Base-by-base conservation (phyloP, 1,139 yeast species). In the Kodamaea arcana region DNA sequence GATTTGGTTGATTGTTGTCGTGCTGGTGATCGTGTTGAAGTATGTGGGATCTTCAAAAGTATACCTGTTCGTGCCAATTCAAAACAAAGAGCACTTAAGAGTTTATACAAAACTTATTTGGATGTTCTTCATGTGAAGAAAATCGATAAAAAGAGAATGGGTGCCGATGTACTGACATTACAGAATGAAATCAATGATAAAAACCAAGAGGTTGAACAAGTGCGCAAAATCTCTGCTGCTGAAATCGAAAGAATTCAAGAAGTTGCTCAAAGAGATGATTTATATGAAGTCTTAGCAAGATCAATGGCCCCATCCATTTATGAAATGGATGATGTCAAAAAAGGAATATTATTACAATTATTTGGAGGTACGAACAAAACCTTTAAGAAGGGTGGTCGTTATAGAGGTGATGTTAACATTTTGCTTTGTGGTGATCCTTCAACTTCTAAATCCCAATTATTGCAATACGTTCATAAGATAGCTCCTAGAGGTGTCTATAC, bases 401-500 rank as follows among this genome's bases (percentile, higher is more conserved):
- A 90, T 57, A 77, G 99, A 69, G 99, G 99, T 34, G 99, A 92
- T 56, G 78, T 92, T 42, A 92, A 92, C 56, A 74, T 92, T 32
- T 65, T 92, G 41, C 69, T 92, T 31, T 90, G 97, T 65, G 99
- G 99, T 51, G 99, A 92, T 57, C 99, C 99, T 2, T 90, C 97
- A 8, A 92, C 99, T 3, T 82, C 97, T 10, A 92, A 92, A 57
- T 92, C 98, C 2, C 99, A 92, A 60, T 66, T 92, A 37, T 69
- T 92, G 47, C 94, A 88, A 53, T 92, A 92, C 48, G 97, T 92
- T 33, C 98, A 92, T 62, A 87, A 90, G 55, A 92, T 92, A 46
- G 95, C 98, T 0, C 99, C 99, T 27, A 73, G 98, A 55, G 98
- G 98, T 48, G 87, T 94, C 27, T 92, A 90, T 58, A 92, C 99